Base-by-base conservation (phyloP, 345 rosid genomes). In the Pseudoturritis turrita region DNA sequence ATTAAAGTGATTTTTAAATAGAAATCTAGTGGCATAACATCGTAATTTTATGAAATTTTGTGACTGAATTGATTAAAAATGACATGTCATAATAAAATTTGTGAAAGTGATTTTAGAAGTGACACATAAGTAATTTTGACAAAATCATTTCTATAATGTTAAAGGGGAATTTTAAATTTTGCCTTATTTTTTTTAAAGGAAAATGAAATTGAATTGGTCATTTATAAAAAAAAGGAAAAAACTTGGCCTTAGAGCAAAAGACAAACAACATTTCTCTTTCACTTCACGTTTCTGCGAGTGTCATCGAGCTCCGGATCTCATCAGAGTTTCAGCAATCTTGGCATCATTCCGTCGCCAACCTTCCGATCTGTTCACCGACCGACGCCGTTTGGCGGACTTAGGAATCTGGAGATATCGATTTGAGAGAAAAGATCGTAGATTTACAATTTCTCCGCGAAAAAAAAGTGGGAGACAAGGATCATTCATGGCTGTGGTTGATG, bases 401-500 rank as follows among this genome's bases (percentile, higher is more conserved):
- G n/a, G 31, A 17, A 15, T 28, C 36, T 22, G 22, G 10, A 18
- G 51, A 35, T 56, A 21, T 67, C 62, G 23, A 33, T 75, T 61
- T 50, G 14, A 55, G 65, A 35, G 40, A 10, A n/a, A 37, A 54
- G 22, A 44, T 33, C 17, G 49, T 73, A 40, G 51, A 45, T 60
- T 53, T 40, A 33, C 76, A 41, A 12, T n/a, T 47, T 63, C 66
- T 53, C 68, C 68, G 64, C 49, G 26, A 36, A 44, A 44, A 12
- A 13, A 18, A 45, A 45, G 46, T 43, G n/a, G 58, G 65, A 66
- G 58, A 45, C 13, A 61, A 43, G 56, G 69, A 58, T 59, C 29
- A 95, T 91, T 51, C 22, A 95, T 91, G 99, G 91, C 96, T 45
- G 82, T 82, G 50, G 70, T 84, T 37, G 80, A 88, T 37, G 90